A percentile compares a stretch with the other conserved stretches of the same genome.
These are phyloP conservation scores for Sclerotinia spermophila DNA, from an alignment of 2,329 filamentous ascomycete genomes.

Conservation along the genomic window DNA sequence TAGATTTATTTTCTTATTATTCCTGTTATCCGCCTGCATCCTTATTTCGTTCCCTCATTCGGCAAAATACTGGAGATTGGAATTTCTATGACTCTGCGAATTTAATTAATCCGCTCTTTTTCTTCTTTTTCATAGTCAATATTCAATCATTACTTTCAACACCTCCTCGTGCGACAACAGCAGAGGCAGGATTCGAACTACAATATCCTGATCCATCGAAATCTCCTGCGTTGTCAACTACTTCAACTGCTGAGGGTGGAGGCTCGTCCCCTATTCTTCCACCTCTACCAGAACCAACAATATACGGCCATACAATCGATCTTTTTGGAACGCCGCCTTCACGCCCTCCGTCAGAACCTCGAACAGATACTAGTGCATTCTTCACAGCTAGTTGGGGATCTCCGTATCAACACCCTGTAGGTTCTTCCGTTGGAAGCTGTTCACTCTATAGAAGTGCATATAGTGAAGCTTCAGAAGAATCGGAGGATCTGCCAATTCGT, in stretches of 20 bases:
- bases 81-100: background rate
- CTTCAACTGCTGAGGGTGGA: constrained; percentile 58
- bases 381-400: constrained; percentile 87
- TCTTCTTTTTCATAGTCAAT: constrained; percentile 13
- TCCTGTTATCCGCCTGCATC: constrained; percentile 11
- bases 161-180: constrained; percentile 56
- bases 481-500: constrained; percentile 58
- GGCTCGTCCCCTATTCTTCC: constrained; percentile 57
- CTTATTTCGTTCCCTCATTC: background rate
- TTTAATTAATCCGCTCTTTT: background rate
- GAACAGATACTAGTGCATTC: constrained; percentile 43
- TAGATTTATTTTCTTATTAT: constrained; percentile 4
- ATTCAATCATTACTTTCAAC: constrained; percentile 37
- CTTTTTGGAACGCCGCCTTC: constrained; percentile 52
- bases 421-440: constrained; percentile 16
- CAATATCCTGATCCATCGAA: constrained; percentile 38
- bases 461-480: constrained; percentile 56
- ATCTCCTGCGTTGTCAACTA: constrained; percentile 59
- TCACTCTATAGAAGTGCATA: constrained; percentile 37
- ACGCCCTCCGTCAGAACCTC: constrained; percentile 18
- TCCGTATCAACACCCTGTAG: constrained; percentile 68
- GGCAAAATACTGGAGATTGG: constrained; percentile 14
- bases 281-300: constrained; percentile 54
- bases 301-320: constrained; percentile 53
- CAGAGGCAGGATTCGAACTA: constrained; percentile 51